Base-by-base conservation (phyloP, 2,329 filamentous ascomycete genomes). In the Chalaropsis thielavioides region DNA sequence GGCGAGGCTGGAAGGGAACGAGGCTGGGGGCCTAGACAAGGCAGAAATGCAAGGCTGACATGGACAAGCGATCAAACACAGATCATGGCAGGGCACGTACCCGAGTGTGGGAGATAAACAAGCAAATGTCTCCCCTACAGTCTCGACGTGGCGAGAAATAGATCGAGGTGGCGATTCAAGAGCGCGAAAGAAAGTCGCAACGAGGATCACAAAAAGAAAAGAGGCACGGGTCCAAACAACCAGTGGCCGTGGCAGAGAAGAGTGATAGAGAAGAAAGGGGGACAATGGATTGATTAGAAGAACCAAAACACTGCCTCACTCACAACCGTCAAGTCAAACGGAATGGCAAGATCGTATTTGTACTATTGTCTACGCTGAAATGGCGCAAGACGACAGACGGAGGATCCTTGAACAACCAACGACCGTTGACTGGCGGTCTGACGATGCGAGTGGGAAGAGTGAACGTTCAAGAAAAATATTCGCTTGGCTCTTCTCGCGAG, bases 61-160 rank as follows among this genome's bases (percentile, higher is more conserved):
- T 3, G 22, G 22, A 24, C 10, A 49, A 64, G 66, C 62, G 64
- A 68, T 17, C 46, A 74, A 49, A 38, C 58, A 66, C 64, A 63
- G 66, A 63, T 31, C 31, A 31, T 6, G 6, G 3, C 31, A 31
- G 31, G 31, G 31, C 62, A 63, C 80, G 76, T 85, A 86, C 83
- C 83, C 82, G 79, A 83, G 75, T 82, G 83, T 77, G 83, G 88
- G 90, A 95, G 91, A 95, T 89, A 80, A 90, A 95, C 91, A 95
- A 96, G 76, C 87, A 77, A 96, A 96, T 95, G 91, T 91, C 88
- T 95, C 91, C 89, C 90, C 90, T 79, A 78, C 76, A 77, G 74
- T 65, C 64, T 46, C 64, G 44, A 31, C 13, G 19, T 27, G 49
- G 54, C 19, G 49, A 64, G 22, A n/a, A 43, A 19, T 61, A 44